Percentiles rank a stretch among this genome's conserved stretches.
Evolutionary conservation across 805 yeast species (phyloP).

Genomic region (Ogataea angusta): DNA sequence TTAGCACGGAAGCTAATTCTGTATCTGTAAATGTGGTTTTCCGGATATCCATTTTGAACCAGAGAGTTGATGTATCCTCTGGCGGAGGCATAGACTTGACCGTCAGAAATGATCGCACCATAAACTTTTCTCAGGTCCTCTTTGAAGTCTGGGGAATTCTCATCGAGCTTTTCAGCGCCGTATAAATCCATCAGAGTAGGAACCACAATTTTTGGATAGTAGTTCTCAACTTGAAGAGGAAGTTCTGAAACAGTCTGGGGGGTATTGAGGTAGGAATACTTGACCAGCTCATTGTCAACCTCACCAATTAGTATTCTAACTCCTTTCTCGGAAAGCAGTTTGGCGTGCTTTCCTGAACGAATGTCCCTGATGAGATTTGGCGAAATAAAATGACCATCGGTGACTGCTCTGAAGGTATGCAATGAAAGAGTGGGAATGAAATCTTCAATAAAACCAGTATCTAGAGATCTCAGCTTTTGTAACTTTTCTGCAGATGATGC

Average conservation of each 20-base stretch:
- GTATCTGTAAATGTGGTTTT: conserved; percentile 29
- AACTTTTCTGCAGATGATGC: conserved; percentile 5
- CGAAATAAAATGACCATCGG: conserved; percentile 38
- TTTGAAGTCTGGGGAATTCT: conserved; percentile 3
- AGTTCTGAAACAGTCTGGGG: conserved; percentile 30
- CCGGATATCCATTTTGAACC: conserved; percentile 26
- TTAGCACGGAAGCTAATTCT: conserved; percentile 30
- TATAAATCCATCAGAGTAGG: conserved; percentile 22
- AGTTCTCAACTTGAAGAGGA: conserved; percentile 33
- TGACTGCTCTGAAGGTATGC: conserved; percentile 37
- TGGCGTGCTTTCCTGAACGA: conserved; percentile 28
- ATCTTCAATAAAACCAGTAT: conserved; percentile 17
- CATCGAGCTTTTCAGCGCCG: conserved; percentile 15
- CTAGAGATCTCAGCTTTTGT: conserved; percentile 2
- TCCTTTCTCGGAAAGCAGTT: conserved; percentile 18
- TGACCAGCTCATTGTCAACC: conserved; percentile 33
- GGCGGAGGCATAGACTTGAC: conserved; percentile 38
- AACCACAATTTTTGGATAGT: conserved; percentile 34
- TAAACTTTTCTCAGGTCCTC: conserved; percentile 24
- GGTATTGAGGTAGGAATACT: conserved; percentile 32
- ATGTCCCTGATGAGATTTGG: conserved; percentile 32
- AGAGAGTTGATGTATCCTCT: conserved; percentile 35
- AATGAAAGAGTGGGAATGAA: conserved; percentile 19
- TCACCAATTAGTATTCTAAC: conserved; percentile 34
- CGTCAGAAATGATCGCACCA: conserved; percentile 37